Evolutionary conservation across 805 yeast species (phyloP), one percentile per base, ranked within the genome.

Genomic region (Monosporozyma unispora): DNA sequence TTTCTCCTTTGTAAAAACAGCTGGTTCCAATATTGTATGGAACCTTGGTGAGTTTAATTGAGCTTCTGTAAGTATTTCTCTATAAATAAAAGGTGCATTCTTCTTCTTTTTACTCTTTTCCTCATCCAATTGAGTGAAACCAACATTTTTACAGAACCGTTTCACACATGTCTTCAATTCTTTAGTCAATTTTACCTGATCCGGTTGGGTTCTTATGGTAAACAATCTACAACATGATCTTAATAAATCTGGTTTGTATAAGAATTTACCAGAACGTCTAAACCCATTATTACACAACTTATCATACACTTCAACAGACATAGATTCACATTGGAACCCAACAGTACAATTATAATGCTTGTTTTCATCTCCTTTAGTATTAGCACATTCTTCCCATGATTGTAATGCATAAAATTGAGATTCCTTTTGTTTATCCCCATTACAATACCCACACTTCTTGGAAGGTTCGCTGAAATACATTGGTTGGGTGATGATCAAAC

Each of bases 191-290:
- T 71, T 70, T 55, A 81, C 72, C 23, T 63, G 58, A 0, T 59
- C 60, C 16, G 76, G 64, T 21, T 70, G 70, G 0, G 95, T 81
- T 48, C 96, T 64, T 16, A 89, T 86, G 0, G 96, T 83, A 62
- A 79, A 87, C 63, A 81, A 74, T 19, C 90, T 73, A 57, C 97
- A 89, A 61, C 97, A 89, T 40, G 79, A 79, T 38, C 89, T 65
- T 28, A 84, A 59, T 52, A 79, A 64, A 61, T 90, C 96, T 0
- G 86, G 80, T 58, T 74, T 77, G 60, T 79, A 85, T 7, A 84
- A 52, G 54, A 79, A 84, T 2, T 66, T 62, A 0, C 96, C 96
- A 29, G 93, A 84, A 48, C 97, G 70, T 62, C 95, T 77, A 60
- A 77, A 88, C 2, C 96, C 96, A 55, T 73, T 68, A 56, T 87